Evolutionary conservation across 2,329 filamentous ascomycete genomes (phyloP), one percentile per base, ranked within the genome.

Genomic region (Colletotrichum liriopes): DNA sequence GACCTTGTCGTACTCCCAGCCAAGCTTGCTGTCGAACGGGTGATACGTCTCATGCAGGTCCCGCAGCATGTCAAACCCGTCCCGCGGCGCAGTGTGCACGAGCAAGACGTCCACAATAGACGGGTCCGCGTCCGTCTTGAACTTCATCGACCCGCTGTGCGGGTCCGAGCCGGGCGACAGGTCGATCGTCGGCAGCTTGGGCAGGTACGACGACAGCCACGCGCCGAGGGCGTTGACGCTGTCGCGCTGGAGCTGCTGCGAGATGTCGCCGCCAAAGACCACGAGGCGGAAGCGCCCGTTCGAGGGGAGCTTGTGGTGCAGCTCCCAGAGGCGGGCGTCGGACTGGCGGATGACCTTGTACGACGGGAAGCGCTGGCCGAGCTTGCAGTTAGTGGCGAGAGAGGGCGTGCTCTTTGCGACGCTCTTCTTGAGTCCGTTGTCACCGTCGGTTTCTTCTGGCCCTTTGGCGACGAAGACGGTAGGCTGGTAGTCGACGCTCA

Each of bases 221-320:
- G 81, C 77, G 54, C 89, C 90, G 35, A 92, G 84, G 0, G 62
- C 75, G 41, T 86, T 78, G 12, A 90, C 80, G 6, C 84, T 82
- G 0, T 79, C 75, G 67, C 84, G 84, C 72, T 89, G 87, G 1
- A 72, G 54, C 0, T 79, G n/a, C 0, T 81, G 74, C 1, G 82
- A 80, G 5, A 93, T 81, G 74, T 92, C 83, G 2, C 92, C 92
- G 0, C 89, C 86, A 74, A 94, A 93, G 2, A 93, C 81, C 1
- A 92, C 79, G 47, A 92, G 76, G 3, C 90, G 82, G 79, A 89
- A 92, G 1, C 86, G 83, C 1, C 90, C 90, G 76, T 91, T 86
- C 26, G 84, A 86, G 37, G 82, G 84, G n/a, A 92, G 82, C n/a
- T 82, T 81, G 71, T 89, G 83, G 61, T 92, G 89, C 54, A 93